Conservation (phyloP, 371 early-diverging fungal species). For the Rhizopus delemar region DNA sequence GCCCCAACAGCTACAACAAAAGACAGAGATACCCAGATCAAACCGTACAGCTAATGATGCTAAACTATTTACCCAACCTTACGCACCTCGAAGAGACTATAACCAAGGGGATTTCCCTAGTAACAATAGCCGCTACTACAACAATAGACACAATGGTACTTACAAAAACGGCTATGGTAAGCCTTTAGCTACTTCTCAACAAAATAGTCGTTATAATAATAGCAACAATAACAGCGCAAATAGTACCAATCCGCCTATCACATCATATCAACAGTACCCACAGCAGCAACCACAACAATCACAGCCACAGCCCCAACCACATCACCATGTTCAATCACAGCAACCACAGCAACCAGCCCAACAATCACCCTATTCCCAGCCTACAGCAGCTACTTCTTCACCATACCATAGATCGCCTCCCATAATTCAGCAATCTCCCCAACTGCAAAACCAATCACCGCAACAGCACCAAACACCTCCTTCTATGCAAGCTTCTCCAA, state of each 20-base stretch:
- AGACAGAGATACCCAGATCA: constrained; percentile 29
- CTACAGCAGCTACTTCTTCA: background rate
- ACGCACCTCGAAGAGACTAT: constrained; percentile 28
- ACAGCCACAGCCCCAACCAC: constrained; percentile 9
- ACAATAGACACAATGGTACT: constrained; percentile 16
- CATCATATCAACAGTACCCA: constrained; percentile 7
- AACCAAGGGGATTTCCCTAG: constrained; percentile 20
- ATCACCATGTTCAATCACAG: no score
- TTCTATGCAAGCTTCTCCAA: constrained; percentile 34
- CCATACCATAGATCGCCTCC: constrained; percentile 2
- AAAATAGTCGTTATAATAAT: constrained; percentile 8
- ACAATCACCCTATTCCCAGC: constrained; percentile 22
- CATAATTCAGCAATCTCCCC: constrained; percentile 19
- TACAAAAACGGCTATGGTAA: constrained; percentile 5
- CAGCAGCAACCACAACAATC: background rate
- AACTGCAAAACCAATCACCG: constrained; percentile 20
- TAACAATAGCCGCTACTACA: constrained; percentile 12
- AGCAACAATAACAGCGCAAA: background rate
- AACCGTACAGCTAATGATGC: constrained; percentile 29
- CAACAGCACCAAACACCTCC: constrained; percentile 19
- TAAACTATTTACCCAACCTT: constrained; percentile 34
- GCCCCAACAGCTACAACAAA: constrained; percentile 12
- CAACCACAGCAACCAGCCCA: constrained; percentile 9
- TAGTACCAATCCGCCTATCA: background rate
- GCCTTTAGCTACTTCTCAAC: background rate